Base-by-base conservation (phyloP, 352 stramenopile genomes). In the Halophytophthora batemanensis region DNA sequence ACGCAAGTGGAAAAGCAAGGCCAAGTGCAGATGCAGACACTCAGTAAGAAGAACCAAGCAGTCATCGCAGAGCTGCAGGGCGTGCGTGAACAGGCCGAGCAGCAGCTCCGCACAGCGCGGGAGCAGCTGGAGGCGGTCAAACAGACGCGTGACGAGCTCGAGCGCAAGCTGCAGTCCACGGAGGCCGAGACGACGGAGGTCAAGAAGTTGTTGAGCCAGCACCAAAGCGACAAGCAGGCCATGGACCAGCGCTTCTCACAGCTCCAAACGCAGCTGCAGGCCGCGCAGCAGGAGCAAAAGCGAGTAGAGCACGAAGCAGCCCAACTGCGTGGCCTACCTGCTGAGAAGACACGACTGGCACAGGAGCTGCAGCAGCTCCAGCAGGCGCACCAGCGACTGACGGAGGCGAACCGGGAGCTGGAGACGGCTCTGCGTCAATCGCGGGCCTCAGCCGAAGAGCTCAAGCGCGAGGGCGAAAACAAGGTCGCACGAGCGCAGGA, bases 21-120 rank as follows among this genome's bases (percentile, higher is more conserved):
- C 6, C 66, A 83, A 40, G 59, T 59, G n/a, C 71, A 88, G 56
- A 36, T 91, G 2, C 71, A 86, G 52, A 44, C 69, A 12, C 58
- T 90, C 5, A 82, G 71, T 14, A 79, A 74, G 37, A 88, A 91
- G 62, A 87, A 89, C 34, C 45, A 78, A 8, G 57, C 56, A 15
- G 42, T 90, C 28, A 54, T 82, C 13, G 65, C 77, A 0, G 80
- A 90, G 21, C 45, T 77, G 10, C 67, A 82, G 58, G 53, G 40
- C 25, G 58, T 69, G 34, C 66, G 71, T 6, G 76, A 87, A 51
- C 69, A 83, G 43, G 33, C 56, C 10, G 71, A 85, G 29, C 73
- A 69, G 43, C 72, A 81, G 40, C 66, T 77, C 18, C 66, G 72
- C 22, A 19, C 54, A 36, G 36, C 48, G 7, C 62, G 54, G 23